Evolutionary conservation across 331 rosid species (phyloP).

Genomic region (Telfairia occidentalis): DNA sequence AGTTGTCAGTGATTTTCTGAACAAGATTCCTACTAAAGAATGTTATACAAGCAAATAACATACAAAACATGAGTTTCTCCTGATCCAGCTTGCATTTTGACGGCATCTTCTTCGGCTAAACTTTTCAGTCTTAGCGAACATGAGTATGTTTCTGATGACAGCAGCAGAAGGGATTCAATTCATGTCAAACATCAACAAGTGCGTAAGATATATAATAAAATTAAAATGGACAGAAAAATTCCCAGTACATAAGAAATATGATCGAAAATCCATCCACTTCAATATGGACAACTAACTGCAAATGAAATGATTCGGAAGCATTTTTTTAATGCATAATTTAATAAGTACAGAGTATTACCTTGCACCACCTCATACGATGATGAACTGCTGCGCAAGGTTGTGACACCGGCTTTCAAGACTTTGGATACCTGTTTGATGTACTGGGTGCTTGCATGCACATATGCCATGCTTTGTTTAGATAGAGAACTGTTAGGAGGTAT

Average conservation of each 20-base stretch:
- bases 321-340: not conserved
- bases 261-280: not conserved
- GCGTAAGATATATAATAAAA: not conserved
- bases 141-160: slow-evolving; percentile 62
- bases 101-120: slow-evolving; percentile 62
- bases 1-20: slow-evolving; percentile 33
- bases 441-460: slow-evolving; percentile 82
- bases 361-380: slow-evolving; percentile 81
- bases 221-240: not conserved
- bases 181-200: not conserved
- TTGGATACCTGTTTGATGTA: slow-evolving; percentile 89
- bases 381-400: slow-evolving; percentile 68
- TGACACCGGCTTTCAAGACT: slow-evolving; percentile 74
- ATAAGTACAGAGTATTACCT: slow-evolving; percentile 39
- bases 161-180: not conserved
- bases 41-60: slow-evolving; percentile 18
- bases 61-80: slow-evolving; percentile 88
- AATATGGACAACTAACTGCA: not conserved
- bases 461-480: slow-evolving; percentile 76
- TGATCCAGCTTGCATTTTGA: slow-evolving; percentile 90
- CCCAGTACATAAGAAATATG: not conserved
- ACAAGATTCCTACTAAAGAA: slow-evolving; percentile 13
- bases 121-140: slow-evolving; percentile 82
- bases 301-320: not conserved
- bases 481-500: slow-evolving; percentile 69